These are phyloP conservation scores for Monilinia fructigena DNA, from an alignment of 2,329 filamentous ascomycete genomes.

Conservation along the genomic window DNA sequence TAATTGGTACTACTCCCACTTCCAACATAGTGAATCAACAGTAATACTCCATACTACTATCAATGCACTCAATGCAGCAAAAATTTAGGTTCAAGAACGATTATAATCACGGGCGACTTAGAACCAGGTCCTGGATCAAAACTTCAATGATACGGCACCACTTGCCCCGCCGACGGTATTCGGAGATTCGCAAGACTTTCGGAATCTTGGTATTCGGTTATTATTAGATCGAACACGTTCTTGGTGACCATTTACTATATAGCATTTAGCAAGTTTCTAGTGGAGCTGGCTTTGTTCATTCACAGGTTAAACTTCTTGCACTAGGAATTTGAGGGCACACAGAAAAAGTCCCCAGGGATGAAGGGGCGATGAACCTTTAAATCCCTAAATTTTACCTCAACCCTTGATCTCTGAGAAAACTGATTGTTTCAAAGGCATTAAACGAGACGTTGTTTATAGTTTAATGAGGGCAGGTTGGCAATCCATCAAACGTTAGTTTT, in stretches of 20 bases:
- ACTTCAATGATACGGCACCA: background rate
- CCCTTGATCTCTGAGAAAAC: no score
- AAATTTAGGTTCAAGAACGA: background rate
- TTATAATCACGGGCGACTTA: background rate
- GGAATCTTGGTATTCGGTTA: background rate
- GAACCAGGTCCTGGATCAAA: background rate
- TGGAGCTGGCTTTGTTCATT: background rate
- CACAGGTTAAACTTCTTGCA: background rate
- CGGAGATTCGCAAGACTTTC: constrained; percentile 3
- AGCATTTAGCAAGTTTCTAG: background rate
- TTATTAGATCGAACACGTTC: background rate
- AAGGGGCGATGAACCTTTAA: background rate
- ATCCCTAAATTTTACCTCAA: background rate
- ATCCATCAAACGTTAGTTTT: background rate
- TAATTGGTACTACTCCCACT: background rate
- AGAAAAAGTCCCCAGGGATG: background rate
- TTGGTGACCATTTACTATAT: background rate
- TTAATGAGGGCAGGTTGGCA: background rate
- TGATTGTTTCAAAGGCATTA: background rate
- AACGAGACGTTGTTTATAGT: background rate
- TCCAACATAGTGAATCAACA: background rate
- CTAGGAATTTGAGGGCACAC: background rate
- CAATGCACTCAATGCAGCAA: background rate
- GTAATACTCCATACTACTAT: background rate
- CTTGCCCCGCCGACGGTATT: background rate